These are phyloP conservation scores for Solanum gandarillasii DNA, from an alignment of 257 asterid species.

Conservation along the genomic window DNA sequence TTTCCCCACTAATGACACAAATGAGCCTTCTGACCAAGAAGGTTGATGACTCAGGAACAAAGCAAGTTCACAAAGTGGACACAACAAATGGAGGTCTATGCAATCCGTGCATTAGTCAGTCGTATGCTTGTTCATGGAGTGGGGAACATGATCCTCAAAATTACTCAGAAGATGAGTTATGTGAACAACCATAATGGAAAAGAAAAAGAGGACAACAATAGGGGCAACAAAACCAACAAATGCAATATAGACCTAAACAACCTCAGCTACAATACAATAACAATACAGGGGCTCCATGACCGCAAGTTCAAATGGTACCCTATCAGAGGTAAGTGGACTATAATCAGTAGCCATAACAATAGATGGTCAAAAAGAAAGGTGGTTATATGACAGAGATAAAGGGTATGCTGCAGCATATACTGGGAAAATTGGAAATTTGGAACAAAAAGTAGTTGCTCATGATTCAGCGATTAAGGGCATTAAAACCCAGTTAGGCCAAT, in stretches of 20 bases:
- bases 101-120: not conserved
- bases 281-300: not conserved
- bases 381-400: not conserved
- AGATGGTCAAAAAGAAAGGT: not conserved
- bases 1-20: not conserved
- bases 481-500: not conserved
- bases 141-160: not conserved
- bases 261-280: not conserved
- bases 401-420: not conserved
- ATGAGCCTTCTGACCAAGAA: not conserved
- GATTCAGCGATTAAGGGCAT: not conserved
- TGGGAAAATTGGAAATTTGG: not conserved
- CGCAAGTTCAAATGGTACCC: not conserved
- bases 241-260: not conserved
- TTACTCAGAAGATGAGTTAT: not conserved
- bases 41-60: not conserved
- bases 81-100: not conserved
- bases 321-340: not conserved
- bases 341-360: not conserved
- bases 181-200: not conserved
- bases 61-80: not conserved
- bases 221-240: not conserved
- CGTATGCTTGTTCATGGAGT: not conserved
- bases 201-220: not conserved
- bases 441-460: not conserved